A percentile compares a stretch with the other conserved stretches of the same genome.
Conservation (phyloP, 2,329 filamentous ascomycete genomes). For the Akanthomyces muscarius region DNA sequence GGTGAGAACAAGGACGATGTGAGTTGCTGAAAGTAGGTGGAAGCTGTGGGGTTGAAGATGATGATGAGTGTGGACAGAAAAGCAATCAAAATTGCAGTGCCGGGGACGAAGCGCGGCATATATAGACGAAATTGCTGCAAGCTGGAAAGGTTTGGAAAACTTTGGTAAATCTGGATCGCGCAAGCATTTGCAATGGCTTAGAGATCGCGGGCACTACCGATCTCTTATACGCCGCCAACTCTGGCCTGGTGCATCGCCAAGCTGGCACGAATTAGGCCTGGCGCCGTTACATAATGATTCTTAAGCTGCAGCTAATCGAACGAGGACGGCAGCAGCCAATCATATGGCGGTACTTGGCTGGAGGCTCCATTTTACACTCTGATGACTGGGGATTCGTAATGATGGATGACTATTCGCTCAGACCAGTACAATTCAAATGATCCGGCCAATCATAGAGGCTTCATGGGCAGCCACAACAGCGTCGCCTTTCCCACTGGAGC, state of each 20-base stretch:
- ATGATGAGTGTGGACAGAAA: constrained; percentile 36
- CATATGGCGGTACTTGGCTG: background rate
- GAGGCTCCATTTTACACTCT: background rate
- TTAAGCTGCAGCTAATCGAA: constrained; percentile 9
- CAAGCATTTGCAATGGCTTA: constrained; percentile 22
- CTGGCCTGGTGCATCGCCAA: background rate
- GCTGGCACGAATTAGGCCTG: background rate
- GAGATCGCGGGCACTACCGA: constrained; percentile 8
- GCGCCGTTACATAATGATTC: constrained; percentile 17
- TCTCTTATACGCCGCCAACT: background rate
- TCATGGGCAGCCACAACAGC: too few species aligned
- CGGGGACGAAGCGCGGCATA: constrained; percentile 35
- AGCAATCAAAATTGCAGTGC: constrained; percentile 34
- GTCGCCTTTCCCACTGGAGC: too few species aligned
- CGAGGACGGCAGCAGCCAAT: background rate
- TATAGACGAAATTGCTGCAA: constrained; percentile 27
- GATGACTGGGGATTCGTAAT: constrained; percentile 14
- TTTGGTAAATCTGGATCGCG: constrained; percentile 10
- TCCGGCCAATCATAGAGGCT: too few species aligned
- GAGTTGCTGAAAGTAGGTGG: constrained; percentile 24
- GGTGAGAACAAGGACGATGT: constrained; percentile 18
- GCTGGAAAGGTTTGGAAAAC: constrained; percentile 20
- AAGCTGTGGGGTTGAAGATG: constrained; percentile 25
- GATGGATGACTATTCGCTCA: background rate
- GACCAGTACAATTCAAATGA: too few species aligned